These are phyloP conservation scores for Ajuga chamaepitys DNA, from an alignment of 257 asterid species.

Conservation along the genomic window DNA sequence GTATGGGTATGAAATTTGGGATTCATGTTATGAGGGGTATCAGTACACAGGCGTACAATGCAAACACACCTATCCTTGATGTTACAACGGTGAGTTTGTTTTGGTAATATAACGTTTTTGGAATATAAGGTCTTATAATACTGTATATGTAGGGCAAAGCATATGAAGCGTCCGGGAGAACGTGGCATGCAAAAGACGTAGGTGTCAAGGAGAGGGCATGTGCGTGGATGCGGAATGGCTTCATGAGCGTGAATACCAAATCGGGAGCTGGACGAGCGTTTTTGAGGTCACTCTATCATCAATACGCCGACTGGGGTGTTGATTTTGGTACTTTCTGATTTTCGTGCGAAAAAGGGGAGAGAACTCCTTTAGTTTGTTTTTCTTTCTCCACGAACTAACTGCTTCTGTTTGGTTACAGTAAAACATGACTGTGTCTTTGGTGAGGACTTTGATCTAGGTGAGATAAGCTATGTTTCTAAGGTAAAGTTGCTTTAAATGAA, in stretches of 20 bases:
- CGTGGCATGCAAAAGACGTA: conserved; percentile 72
- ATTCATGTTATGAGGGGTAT: conserved; percentile 95
- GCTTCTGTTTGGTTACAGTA: conserved; percentile 42
- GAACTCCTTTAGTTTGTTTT: not conserved
- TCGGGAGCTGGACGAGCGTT: conserved; percentile 92
- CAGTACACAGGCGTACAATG: conserved; percentile 75
- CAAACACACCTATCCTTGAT: conserved; percentile 77
- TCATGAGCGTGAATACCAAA: conserved; percentile 79
- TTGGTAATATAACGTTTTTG: not conserved
- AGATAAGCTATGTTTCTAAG: conserved; percentile 78
- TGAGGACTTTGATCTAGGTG: conserved; percentile 60
- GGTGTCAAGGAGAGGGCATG: conserved; percentile 75
- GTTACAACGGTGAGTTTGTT: conserved; percentile 37
- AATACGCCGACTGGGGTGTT: conserved; percentile 92
- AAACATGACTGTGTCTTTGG: conserved; percentile 95
- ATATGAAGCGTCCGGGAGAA: conserved; percentile 60
- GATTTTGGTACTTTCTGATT: conserved; percentile 59
- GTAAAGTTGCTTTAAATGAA: conserved; percentile 26
- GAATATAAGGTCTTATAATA: not conserved
- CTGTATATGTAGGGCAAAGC: conserved; percentile 59
- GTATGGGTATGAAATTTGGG: conserved; percentile 88
- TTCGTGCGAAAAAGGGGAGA: not conserved
- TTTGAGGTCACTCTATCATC: conserved; percentile 82
- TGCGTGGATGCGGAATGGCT: conserved; percentile 83
- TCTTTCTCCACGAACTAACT: not conserved